Evolutionary conservation across 2,329 filamentous ascomycete species (phyloP).

Genomic region (Neophaeococcomyces mojaviensis): DNA sequence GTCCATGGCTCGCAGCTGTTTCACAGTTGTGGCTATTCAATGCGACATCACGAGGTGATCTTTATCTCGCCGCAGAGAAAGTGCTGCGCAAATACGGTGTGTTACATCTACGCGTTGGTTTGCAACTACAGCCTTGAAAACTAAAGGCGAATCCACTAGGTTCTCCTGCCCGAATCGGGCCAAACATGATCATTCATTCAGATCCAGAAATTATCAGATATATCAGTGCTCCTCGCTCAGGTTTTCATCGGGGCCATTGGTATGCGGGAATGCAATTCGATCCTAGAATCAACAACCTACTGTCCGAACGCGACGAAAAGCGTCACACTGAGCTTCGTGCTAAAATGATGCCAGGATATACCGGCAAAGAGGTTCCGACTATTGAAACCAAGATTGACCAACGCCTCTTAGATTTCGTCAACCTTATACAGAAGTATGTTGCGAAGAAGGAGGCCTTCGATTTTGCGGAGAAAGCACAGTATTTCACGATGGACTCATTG

Average conservation of each 20-base stretch:
- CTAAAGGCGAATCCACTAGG: conserved; percentile 13
- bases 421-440: conserved; percentile 12
- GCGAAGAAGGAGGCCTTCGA: conserved; percentile 12
- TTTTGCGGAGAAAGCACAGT: conserved; percentile 10
- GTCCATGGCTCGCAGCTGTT: conserved; percentile 11
- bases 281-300: conserved; percentile 8
- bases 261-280: conserved; percentile 11
- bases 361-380: conserved; percentile 13
- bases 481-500: conserved; percentile 17
- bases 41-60: conserved; percentile 3
- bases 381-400: conserved; percentile 13
- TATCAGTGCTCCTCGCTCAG: conserved; percentile 12
- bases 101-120: neutral
- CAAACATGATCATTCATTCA: conserved; percentile 10
- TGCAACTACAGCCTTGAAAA: neutral
- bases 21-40: conserved; percentile 14
- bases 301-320: conserved; percentile 14
- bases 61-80: conserved; percentile 9
- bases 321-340: conserved; percentile 8
- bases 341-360: conserved; percentile 14
- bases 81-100: conserved; percentile 14
- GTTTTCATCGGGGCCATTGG: conserved; percentile 8
- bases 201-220: conserved; percentile 10
- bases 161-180: conserved; percentile 11
- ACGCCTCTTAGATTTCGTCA: conserved; percentile 10